These are phyloP conservation scores for Lachnellula suecica DNA, from an alignment of 2,329 filamentous ascomycete species.

Conservation along the genomic window DNA sequence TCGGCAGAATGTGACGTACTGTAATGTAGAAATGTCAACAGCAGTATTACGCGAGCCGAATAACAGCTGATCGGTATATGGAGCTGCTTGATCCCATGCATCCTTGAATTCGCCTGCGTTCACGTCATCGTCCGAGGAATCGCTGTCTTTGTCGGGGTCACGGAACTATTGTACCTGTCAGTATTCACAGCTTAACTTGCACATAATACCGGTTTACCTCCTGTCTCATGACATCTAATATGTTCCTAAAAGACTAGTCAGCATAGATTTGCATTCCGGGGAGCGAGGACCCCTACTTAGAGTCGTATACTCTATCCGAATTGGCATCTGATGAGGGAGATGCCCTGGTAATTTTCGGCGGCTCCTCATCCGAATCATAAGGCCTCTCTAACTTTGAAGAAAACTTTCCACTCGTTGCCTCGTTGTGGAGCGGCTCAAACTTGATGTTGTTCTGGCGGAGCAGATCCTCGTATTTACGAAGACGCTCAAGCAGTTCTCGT, in stretches of 20 bases:
- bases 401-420: conserved; percentile 21
- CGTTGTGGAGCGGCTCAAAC: conserved; percentile 29
- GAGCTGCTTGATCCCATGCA: conserved; percentile 44
- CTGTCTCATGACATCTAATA: too few relatives aligned
- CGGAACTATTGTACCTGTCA: conserved; percentile 27
- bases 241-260: too few relatives aligned
- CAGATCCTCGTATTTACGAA: conserved; percentile 30
- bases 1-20: too few relatives aligned
- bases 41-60: conserved; percentile 44
- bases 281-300: too few relatives aligned
- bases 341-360: conserved; percentile 24
- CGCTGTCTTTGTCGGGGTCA: conserved; percentile 31
- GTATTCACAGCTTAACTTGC: conserved; percentile 3
- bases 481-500: conserved; percentile 28
- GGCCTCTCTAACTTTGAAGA: conserved; percentile 14
- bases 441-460: conserved; percentile 28
- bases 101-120: conserved; percentile 39
- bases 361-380: conserved; percentile 29
- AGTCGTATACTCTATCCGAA: too few relatives aligned
- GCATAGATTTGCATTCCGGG: too few relatives aligned
- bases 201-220: conserved; percentile 38
- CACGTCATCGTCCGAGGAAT: conserved; percentile 35
- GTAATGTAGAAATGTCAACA: conserved; percentile 45
- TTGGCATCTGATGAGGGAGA: too few relatives aligned
- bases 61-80: conserved; percentile 48